Evolutionary conservation across 805 yeast species (phyloP), one percentile per base, ranked within the genome.

Genomic region (Candida silvatica): DNA sequence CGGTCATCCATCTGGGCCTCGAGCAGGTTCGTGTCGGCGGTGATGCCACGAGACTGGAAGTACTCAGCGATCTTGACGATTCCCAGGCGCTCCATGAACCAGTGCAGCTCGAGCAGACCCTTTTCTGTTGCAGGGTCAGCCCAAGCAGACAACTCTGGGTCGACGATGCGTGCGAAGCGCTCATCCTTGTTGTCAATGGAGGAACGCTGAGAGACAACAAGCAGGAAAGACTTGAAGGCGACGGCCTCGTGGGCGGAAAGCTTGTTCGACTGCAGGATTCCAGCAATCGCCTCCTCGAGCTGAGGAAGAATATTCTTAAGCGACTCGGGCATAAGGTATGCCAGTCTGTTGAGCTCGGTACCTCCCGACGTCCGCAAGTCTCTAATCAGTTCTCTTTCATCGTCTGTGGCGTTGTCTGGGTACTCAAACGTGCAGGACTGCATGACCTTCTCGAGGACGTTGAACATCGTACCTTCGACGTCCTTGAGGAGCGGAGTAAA

Each of bases 1-100:
- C 74, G 78, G 17, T 85, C 95, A 61, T 94, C 98, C 83, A 92
- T 90, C 35, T 74, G 69, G 0, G 94, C 81, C 34, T 76, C 71
- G 33, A 90, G 56, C 35, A 94, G 58, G 55, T 87, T 76, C 3
- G 94, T 81, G 19, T 67, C 59, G 4, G 88, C 85, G 1, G 82
- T 71, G 22, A 94, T 88, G 4, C 84, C 83, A 45, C 97, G 67
- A 6, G 74, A 71, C 41, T 80, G 78, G 58, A 94, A 92, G 52
- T 92, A 92, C 39, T 81, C 81, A 0, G 97, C 95, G 50, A 92
- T 94, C 52, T 78, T 77, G 3, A 87, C 97, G 37, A 92, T 85
- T 3, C 98, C 98, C 34, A 94, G 70, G 48, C 97, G 71, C 58
- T 88, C 97, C 97, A 92, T 90, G 48, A 92, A 92, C 97, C 97